Evolutionary conservation across 345 rosid species (phyloP), one percentile per base, ranked within the genome.

Genomic region (Citrus glauca): DNA sequence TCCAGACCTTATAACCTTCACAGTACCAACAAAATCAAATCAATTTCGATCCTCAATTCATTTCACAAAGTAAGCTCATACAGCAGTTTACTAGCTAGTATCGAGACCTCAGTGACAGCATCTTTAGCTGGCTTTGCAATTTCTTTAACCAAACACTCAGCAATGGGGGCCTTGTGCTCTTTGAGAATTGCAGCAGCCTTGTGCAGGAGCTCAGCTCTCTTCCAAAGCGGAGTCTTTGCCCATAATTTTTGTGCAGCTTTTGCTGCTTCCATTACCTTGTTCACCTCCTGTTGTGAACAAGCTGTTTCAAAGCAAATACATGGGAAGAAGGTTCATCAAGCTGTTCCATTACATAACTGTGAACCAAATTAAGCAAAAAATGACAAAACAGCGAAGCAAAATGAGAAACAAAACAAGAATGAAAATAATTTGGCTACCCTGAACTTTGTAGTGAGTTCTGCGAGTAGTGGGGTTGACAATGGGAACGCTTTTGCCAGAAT

Each of bases 111-210:
- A 16, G 99, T 86, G 53, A 88, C 87, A 14, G 99, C 88, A 78
- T 96, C 99, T 87, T 96, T 96, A 35, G 98, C 98, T 11, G 99
- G 99, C 85, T 96, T 96, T n/a, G 99, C 98, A 53, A 96, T 96
- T 83, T 96, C 98, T 69, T 96, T 94, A 28, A 96, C 93, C 32
- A 96, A 87, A 81, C 97, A 96, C 74, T 94, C 98, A 13, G 97
- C 97, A 67, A 96, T 88, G 16, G 97, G 92, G 55, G 86, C 82
- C 81, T 91, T 96, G 87, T 94, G 94, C 75, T 88, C 91, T 84
- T 94, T 96, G 61, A 96, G 91, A 42, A 96, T 87, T 1, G 98
- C 94, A 30, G 98, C 99, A 59, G 98, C 99, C 70, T 88, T 94
- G 86, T 96, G 99, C 72, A 96, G 99, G 3, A 92, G 95, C 89